These are phyloP conservation scores for Phlyctochytrium planicorne DNA, from an alignment of 192 early-diverging fungal species.

Conservation along the genomic window DNA sequence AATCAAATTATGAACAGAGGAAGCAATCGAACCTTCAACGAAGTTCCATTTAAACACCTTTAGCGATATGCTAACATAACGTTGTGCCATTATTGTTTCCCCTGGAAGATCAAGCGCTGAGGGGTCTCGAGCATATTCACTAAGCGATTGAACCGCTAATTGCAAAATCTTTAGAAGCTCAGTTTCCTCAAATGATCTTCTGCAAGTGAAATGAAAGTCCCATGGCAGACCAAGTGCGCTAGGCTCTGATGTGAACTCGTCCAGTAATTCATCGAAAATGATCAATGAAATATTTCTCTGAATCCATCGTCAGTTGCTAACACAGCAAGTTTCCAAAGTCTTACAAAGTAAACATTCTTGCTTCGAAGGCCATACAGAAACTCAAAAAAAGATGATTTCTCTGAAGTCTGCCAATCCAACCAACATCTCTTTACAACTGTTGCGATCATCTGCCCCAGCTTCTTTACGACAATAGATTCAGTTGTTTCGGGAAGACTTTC, in stretches of 20 bases:
- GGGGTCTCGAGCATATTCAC: slow-evolving; percentile 17
- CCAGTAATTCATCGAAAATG: slow-evolving; percentile 22
- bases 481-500: background rate
- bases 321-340: too few relatives aligned
- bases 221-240: slow-evolving; percentile 25
- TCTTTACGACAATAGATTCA: slow-evolving; percentile 3
- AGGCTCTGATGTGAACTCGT: slow-evolving; percentile 28
- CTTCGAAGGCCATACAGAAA: background rate
- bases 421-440: slow-evolving; percentile 22
- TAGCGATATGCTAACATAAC: slow-evolving; percentile 14
- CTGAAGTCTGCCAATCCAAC: slow-evolving; percentile 5
- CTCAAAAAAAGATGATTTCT: background rate
- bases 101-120: slow-evolving; percentile 2
- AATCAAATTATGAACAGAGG: slow-evolving; percentile 2
- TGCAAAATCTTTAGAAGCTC: slow-evolving; percentile 23
- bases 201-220: slow-evolving; percentile 25
- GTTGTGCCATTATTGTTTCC: slow-evolving; percentile 9
- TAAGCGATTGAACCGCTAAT: slow-evolving; percentile 18
- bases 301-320: too few relatives aligned
- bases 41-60: slow-evolving; percentile 28
- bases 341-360: too few relatives aligned
- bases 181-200: slow-evolving; percentile 26
- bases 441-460: slow-evolving; percentile 21
- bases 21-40: slow-evolving; percentile 14
- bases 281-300: slow-evolving; percentile 26